Evolutionary conservation across 2,329 filamentous ascomycete genomes (phyloP), one percentile per base, ranked within the genome.

Genomic region (Clathrospora elynae): DNA sequence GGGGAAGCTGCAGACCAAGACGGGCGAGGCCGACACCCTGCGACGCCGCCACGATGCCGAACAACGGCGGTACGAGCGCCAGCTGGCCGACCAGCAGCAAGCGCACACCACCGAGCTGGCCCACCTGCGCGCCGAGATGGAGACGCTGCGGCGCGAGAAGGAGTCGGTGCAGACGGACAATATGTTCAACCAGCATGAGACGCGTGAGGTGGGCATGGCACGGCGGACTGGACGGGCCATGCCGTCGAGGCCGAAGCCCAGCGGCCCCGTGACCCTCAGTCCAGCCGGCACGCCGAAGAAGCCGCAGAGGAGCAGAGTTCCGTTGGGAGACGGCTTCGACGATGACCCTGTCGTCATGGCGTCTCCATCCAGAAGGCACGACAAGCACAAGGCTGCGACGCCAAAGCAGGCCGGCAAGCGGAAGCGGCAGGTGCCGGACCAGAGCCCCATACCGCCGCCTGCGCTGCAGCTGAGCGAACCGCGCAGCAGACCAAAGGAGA

Each of bases 241-340:
- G 37, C 42, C 59, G 6, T 36, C 63, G n/a, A 30, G 59, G n/a
- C 44, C 61, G 6, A 68, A 64, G 49, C 34, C 59, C 12, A 32
- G 36, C 6, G 35, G 39, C 2, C 25, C 39, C 6, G 41, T 35
- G 6, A 16, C 35, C 10, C 31, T 28, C n/a, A 71, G 67, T 25
- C 71, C 72, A 0, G 62, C 71, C 0, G 77, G 74, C 1, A 88
- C 86, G 0, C 84, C 85, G 2, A 87, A 78, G 59, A 85, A 52
- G 18, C 45, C 82, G 64, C 77, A 76, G 18, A 83, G 79, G 63
- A 70, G 73, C 1, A 80, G 42, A 22, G 51, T 80, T 70, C 75
- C 78, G 1, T 73, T 87, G 35, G 79, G 86, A 1, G 88, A 93
- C 68, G 88, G 88, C 0, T 93, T 93, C 57, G 87, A 91, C 46